Base-by-base conservation (phyloP, 2,329 filamentous ascomycete species). In the Chaetomiaceae sp. region DNA sequence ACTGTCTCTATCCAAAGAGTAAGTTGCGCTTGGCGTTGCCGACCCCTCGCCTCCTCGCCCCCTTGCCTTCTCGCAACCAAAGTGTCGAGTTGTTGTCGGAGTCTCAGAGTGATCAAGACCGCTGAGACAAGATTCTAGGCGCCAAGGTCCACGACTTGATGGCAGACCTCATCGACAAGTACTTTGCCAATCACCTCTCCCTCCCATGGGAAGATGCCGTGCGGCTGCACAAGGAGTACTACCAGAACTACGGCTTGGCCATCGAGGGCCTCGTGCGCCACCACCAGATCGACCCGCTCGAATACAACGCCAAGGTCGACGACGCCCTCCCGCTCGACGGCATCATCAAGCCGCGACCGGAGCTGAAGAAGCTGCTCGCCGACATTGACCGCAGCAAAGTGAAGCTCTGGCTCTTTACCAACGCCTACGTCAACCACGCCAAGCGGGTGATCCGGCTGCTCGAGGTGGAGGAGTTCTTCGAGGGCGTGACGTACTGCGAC, bases 401-500 rank as follows among this genome's bases (percentile, higher is more conserved):
- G 57, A 89, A 83, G 57, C 73, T 90, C 25, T 99, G 95, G 93
- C 81, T 99, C 2, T 86, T 99, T 62, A 99, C 95, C 2, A 99
- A 99, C 64, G 93, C 95, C 19, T 96, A 99, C 63, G 74, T 95
- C 57, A 97, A 77, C 30, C 93, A 99, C 63, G 93, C 83, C 27
- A 84, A 81, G 63, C 74, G 90, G 37, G 93, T 99, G 0, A 82
- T 96, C 12, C 82, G 78, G 54, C 73, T 99, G 17, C 75, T 99
- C 2, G 84, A 80, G 2, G 75, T 99, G 20, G 90, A 95, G 2
- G 89, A 96, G 65, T 72, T 92, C 21, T 99, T 99, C 64, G 92
- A 97, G 56, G 93, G 93, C 7, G 82, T 97, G 55, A 99, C 93
- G 0, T 99, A 83, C 68, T 99, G 95, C 65, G 89, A 99, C 68